These are phyloP conservation scores for Rhodotorula glutinis DNA, from an alignment of 1,284 basidiomycete species.

Conservation along the genomic window DNA sequence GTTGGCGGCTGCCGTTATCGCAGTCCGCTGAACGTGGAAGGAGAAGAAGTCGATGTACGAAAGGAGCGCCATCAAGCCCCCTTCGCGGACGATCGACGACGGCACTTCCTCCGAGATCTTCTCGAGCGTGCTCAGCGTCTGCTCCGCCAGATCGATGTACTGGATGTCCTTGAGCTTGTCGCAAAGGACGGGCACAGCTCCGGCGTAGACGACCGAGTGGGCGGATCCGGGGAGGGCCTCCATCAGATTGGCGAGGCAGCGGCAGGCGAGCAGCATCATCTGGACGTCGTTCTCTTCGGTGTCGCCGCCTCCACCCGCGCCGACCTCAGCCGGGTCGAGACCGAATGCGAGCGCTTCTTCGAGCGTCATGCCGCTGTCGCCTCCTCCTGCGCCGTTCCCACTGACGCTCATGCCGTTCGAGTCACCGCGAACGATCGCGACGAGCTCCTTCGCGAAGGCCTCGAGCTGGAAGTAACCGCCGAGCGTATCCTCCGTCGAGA, in stretches of 20 bases:
- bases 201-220: slow-evolving; percentile 90
- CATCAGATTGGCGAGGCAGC: slow-evolving; percentile 93
- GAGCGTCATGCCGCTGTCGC: slow-evolving; percentile 53
- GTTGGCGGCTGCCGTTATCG: slow-evolving; percentile 91
- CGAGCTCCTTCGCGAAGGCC: slow-evolving; percentile 85
- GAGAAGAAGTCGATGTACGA: slow-evolving; percentile 96
- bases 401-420: slow-evolving; percentile 28
- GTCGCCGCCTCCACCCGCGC: slow-evolving; percentile 14
- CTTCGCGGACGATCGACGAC: slow-evolving; percentile 87
- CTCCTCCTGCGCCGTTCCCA: slow-evolving; percentile 27
- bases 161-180: slow-evolving; percentile 92
- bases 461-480: slow-evolving; percentile 92
- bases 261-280: slow-evolving; percentile 78
- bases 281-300: slow-evolving; percentile 47
- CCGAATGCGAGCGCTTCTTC: slow-evolving; percentile 53
- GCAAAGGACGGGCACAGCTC: slow-evolving; percentile 89
- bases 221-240: slow-evolving; percentile 91
- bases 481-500: slow-evolving; percentile 95
- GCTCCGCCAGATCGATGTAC: slow-evolving; percentile 93
- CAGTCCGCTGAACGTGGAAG: slow-evolving; percentile 90
- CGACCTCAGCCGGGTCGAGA: slow-evolving; percentile 42
- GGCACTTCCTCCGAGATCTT: slow-evolving; percentile 96
- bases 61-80: slow-evolving; percentile 81
- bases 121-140: slow-evolving; percentile 90
- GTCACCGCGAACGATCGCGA: slow-evolving; percentile 84